A percentile compares a stretch with the other conserved stretches of the same genome.
Conservation (phyloP, 371 early-diverging fungal genomes). For the Saksenaea oblongispora region DNA sequence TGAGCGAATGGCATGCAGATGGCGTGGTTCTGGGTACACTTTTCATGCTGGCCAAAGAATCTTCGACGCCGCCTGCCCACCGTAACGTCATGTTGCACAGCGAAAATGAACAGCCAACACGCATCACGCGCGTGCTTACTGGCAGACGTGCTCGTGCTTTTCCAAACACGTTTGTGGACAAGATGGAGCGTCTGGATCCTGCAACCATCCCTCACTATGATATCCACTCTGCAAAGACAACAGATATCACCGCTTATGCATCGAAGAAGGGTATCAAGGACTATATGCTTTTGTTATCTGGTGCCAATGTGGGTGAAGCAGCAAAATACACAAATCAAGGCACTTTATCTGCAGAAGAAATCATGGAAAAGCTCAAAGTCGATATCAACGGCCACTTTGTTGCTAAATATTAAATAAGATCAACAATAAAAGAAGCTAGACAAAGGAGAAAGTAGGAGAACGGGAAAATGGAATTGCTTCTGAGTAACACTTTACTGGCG, state of each 20-base stretch:
- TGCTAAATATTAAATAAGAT: background rate
- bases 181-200: conserved; percentile 20
- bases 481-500: conserved; percentile 12
- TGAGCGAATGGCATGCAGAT: conserved; percentile 30
- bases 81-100: conserved; percentile 24
- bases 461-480: background rate
- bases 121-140: conserved; percentile 32
- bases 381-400: conserved; percentile 6
- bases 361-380: conserved; percentile 30
- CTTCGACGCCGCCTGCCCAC: conserved; percentile 29
- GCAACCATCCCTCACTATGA: conserved; percentile 33
- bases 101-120: conserved; percentile 13
- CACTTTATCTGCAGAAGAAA: conserved; percentile 27
- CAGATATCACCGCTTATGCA: conserved; percentile 38
- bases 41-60: conserved; percentile 43
- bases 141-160: conserved; percentile 39
- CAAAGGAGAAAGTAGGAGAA: background rate
- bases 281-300: conserved; percentile 38
- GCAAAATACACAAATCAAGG: conserved; percentile 38
- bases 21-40: conserved; percentile 41
- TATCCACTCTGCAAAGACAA: conserved; percentile 44
- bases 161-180: conserved; percentile 37
- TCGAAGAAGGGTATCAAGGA: conserved; percentile 22
- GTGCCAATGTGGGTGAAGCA: conserved; percentile 24
- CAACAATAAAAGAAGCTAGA: background rate